Evolutionary conservation across 352 stramenopile species (phyloP), one percentile per base, ranked within the genome.

Genomic region (Phytophthora pinifolia): DNA sequence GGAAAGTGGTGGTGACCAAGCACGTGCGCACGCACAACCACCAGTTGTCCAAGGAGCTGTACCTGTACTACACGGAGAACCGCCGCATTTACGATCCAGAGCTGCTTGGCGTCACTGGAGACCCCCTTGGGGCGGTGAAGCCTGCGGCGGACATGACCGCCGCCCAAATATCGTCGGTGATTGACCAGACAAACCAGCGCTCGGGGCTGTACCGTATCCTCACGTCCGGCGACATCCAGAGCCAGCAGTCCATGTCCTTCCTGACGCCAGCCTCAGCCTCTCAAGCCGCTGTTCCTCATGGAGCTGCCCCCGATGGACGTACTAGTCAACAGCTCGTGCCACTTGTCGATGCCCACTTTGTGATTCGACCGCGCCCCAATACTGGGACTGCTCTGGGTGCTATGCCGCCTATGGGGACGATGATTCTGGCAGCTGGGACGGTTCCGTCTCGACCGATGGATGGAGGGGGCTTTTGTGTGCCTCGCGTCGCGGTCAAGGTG

Each of bases 41-140:
- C 38, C 75, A 76, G 36, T 59, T 92, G 18, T 88, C 76, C 12
- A 87, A 79, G 50, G 79, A 89, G 22, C 53, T 92, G 38, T 92
- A 74, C 46, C 36, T 88, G 22, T 87, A 88, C 39, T 92, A 92
- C 71, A 76, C 68, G 13, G 81, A 89, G 49, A 88, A 92, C 47
- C 73, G 81, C 0, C 81, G 81, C 9, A 92, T 88, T 34, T 92
- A 89, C 47, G 77, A 92, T 38, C 76, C 76, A 0, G 81, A 92
- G 12, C 45, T 92, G 33, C 70, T 92, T 9, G 41, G 61, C 14
- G 69, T 69, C 1, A 42, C 36, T 31, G 63, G 52, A 12, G 56
- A 70, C n/a, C 27, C 45, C 17, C 5, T 37, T 46, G 31, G 10
- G 17, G 20, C 18, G 15, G 17, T 15, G 17, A 44, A 42, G n/a